Conservation (phyloP, 495 filamentous ascomycete genomes). For the Tuber umbilicatum region DNA sequence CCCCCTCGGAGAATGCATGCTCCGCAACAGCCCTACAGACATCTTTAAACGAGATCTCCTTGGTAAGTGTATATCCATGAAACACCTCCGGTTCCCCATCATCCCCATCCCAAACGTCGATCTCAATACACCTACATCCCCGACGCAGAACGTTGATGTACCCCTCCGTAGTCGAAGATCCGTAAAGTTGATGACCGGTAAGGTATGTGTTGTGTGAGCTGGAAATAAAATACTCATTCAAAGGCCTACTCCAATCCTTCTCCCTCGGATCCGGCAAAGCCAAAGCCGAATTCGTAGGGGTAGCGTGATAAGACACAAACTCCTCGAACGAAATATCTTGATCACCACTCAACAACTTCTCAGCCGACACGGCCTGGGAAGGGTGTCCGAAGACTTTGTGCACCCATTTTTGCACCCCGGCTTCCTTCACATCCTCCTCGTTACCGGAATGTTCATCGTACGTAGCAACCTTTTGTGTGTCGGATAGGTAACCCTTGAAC, state of each 20-base stretch:
- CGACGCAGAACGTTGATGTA: slow-evolving; percentile 75
- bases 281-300: slow-evolving; percentile 26
- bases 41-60: slow-evolving; percentile 72
- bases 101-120: slow-evolving; percentile 91
- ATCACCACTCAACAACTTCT: slow-evolving; percentile 13
- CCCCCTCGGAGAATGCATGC: slow-evolving; percentile 55
- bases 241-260: slow-evolving; percentile 56
- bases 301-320: slow-evolving; percentile 28
- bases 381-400: slow-evolving; percentile 19
- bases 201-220: slow-evolving; percentile 95
- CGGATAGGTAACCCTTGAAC: slow-evolving; percentile 22
- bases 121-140: slow-evolving; percentile 90
- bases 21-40: slow-evolving; percentile 76
- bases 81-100: slow-evolving; percentile 66
- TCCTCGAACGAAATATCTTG: slow-evolving; percentile 26
- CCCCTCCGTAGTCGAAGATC: slow-evolving; percentile 68
- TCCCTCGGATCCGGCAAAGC: slow-evolving; percentile 36
- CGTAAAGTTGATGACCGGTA: slow-evolving; percentile 84
- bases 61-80: slow-evolving; percentile 86
- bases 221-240: slow-evolving; percentile 84
- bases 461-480: slow-evolving; percentile 18
- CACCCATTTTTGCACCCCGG: slow-evolving; percentile 5
- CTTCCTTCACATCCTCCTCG: neutral
- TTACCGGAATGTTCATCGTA: slow-evolving; percentile 14
- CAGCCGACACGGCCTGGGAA: slow-evolving; percentile 12